Evolutionary conservation across 208 protist genomes (phyloP).

Genomic region (Porcisia hertigi): DNA sequence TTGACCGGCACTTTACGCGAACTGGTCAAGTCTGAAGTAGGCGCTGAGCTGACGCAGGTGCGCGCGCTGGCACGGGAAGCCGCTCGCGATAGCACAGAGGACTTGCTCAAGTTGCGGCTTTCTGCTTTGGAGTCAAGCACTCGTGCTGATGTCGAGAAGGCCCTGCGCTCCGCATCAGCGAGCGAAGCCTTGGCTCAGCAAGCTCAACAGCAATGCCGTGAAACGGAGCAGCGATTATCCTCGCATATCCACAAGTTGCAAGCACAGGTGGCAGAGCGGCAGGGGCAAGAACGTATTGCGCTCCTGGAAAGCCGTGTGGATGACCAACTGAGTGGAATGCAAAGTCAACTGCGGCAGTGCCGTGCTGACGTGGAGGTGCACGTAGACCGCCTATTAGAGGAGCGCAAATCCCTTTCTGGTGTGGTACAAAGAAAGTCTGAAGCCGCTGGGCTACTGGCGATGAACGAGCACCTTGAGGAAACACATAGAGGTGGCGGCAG

Average conservation of each 20-base stretch:
- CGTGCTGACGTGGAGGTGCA: constrained; percentile 13
- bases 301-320: constrained; percentile 14
- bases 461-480: constrained; percentile 25
- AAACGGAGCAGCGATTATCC: constrained; percentile 20
- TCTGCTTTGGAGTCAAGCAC: constrained; percentile 49
- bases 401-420: constrained; percentile 20
- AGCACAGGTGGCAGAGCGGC: constrained; percentile 21
- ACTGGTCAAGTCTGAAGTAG: constrained; percentile 56
- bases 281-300: constrained; percentile 15
- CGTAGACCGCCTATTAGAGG: constrained; percentile 26
- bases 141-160: constrained; percentile 51
- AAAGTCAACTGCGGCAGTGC: constrained; percentile 19
- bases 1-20: constrained; percentile 42
- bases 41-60: constrained; percentile 65
- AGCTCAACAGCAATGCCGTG: constrained; percentile 27
- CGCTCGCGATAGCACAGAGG: constrained; percentile 63
- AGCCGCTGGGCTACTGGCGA: constrained; percentile 13
- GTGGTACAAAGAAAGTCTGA: constrained; percentile 29
- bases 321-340: constrained; percentile 18
- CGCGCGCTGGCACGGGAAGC: constrained; percentile 74
- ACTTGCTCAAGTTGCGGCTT: constrained; percentile 61
- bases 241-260: constrained; percentile 31
- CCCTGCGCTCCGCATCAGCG: constrained; percentile 46
- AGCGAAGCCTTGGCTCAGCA: constrained; percentile 41
- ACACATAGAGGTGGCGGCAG: constrained; percentile 13